phyloP scores from a whole-genome alignment of 768 basidiomycete genomes.

The Termitomyces bulborhizus region DNA sequence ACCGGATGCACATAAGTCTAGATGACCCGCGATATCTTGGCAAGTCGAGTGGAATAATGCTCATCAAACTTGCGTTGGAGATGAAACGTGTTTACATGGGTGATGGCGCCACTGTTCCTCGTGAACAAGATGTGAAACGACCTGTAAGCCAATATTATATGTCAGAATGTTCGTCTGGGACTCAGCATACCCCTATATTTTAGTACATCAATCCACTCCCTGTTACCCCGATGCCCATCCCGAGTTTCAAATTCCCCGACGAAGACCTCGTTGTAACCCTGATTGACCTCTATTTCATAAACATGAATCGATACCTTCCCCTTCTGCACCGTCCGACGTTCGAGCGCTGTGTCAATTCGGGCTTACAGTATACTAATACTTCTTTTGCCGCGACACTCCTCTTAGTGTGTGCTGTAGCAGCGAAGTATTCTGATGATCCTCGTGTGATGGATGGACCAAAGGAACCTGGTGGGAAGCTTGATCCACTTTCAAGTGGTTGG shows the following conservation, averaged over 20 bases:
- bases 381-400: conserved; percentile 56
- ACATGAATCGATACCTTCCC: conserved; percentile 52
- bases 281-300: conserved; percentile 59
- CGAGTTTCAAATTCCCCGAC: conserved; percentile 40
- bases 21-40: conserved; percentile 43
- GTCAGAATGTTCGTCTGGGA: background rate
- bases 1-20: conserved; percentile 20
- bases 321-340: conserved; percentile 72
- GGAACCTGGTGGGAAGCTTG: background rate
- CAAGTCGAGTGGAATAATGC: conserved; percentile 47
- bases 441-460: conserved; percentile 34
- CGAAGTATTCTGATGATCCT: conserved; percentile 53
- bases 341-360: conserved; percentile 39
- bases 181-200: conserved; percentile 16
- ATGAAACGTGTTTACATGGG: conserved; percentile 50
- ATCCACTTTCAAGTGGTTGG: conserved; percentile 53
- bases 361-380: conserved; percentile 42
- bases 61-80: conserved; percentile 45
- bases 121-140: background rate
- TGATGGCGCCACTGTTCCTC: background rate
- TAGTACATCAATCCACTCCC: conserved; percentile 17
- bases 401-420: conserved; percentile 65
- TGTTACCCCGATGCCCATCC: conserved; percentile 6
- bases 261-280: conserved; percentile 44
- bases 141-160: background rate